Conservation (phyloP, 495 filamentous ascomycete genomes). For the Hamigera avellanea region DNA sequence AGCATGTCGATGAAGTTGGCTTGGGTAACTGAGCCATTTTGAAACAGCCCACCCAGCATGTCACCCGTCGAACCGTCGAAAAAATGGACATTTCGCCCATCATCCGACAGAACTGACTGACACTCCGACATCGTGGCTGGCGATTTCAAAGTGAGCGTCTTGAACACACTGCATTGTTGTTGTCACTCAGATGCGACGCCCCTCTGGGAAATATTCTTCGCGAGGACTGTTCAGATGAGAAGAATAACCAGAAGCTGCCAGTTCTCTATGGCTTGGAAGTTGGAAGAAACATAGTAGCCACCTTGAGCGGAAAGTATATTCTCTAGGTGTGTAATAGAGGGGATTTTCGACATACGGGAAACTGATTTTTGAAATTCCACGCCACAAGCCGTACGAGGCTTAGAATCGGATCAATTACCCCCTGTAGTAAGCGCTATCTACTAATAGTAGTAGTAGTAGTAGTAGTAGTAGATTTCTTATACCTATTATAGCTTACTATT, state of each 20-base stretch:
- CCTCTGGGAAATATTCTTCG: not conserved
- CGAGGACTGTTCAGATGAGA: not conserved
- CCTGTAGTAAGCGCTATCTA: not conserved
- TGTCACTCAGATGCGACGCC: not conserved
- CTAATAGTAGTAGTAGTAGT: not conserved
- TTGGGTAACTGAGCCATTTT: conserved; percentile 19
- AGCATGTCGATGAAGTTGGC: conserved; percentile 23
- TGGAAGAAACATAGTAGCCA: no score
- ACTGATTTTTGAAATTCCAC: no score
- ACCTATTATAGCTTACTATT: no score
- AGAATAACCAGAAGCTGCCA: not conserved
- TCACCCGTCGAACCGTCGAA: conserved; percentile 15
- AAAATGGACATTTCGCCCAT: conserved; percentile 16
- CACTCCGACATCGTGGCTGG: not conserved
- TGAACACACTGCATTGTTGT: not conserved
- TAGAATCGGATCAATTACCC: no score
- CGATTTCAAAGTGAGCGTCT: not conserved
- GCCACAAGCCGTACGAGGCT: no score
- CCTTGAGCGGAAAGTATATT: not conserved
- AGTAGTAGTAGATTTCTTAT: no score
- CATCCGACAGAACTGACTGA: not conserved
- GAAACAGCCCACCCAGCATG: conserved; percentile 17
- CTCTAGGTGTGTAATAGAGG: no score
- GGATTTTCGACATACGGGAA: no score
- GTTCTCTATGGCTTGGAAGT: not conserved